phyloP scores from a whole-genome alignment of 805 yeast genomes.

The Metschnikowia santaceciliae region DNA sequence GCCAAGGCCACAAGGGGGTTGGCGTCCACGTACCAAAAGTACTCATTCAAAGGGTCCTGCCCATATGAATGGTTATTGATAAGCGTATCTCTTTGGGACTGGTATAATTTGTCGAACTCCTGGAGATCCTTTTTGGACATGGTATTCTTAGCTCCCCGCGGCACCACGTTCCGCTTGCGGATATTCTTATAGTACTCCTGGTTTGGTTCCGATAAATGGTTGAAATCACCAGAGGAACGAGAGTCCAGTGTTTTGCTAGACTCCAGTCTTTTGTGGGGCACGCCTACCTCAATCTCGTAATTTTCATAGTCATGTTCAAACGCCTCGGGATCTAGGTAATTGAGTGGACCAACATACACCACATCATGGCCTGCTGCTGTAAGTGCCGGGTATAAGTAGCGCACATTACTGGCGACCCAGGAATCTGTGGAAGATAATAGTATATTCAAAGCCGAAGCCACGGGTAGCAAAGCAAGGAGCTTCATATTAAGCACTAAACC shows the following conservation, averaged over 20 bases:
- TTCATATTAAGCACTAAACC: background rate
- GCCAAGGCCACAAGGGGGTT: constrained; percentile 23
- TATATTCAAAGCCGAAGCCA: constrained; percentile 23
- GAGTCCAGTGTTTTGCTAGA: background rate
- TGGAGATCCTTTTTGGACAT: constrained; percentile 7
- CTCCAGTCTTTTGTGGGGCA: background rate
- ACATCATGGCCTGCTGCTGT: constrained; percentile 30
- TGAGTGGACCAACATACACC: constrained; percentile 29
- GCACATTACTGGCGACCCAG: constrained; percentile 35
- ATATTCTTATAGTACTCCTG: constrained; percentile 27
- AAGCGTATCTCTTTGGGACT: background rate
- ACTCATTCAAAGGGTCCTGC: constrained; percentile 31
- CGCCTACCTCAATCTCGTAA: constrained; percentile 11
- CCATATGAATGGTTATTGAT: constrained; percentile 20
- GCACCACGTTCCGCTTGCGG: constrained; percentile 12
- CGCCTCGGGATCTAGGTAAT: constrained; percentile 9
- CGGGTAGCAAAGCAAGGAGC: constrained; percentile 2
- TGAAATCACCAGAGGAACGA: constrained; percentile 25
- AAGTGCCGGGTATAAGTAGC: constrained; percentile 27
- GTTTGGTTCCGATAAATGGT: constrained; percentile 29
- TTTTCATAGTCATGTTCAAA: constrained; percentile 5
- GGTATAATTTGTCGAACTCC: background rate
- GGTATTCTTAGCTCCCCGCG: constrained; percentile 22
- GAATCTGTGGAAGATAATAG: constrained; percentile 31
- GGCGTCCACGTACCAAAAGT: constrained; percentile 34